phyloP scores from a whole-genome alignment of 495 filamentous ascomycete species.

The Aspergillus carlsbadensis region DNA sequence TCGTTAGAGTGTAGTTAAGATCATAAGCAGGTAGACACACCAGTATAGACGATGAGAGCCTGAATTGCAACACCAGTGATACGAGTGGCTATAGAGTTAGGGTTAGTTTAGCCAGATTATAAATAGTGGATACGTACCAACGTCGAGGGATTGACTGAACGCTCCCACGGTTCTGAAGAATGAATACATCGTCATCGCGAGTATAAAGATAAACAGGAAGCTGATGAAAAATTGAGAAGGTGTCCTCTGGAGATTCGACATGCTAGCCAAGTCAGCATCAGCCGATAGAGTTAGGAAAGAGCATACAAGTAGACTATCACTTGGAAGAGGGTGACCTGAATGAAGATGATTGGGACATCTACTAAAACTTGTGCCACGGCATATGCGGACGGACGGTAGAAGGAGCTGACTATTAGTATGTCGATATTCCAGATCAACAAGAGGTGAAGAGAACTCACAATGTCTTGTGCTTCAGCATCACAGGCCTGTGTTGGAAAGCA shows the following conservation, averaged over 20 bases:
- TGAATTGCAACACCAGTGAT: constrained; percentile 63
- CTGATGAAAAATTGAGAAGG: constrained; percentile 84
- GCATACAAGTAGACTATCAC: constrained; percentile 71
- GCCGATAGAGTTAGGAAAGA: not conserved
- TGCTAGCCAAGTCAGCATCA: constrained; percentile 33
- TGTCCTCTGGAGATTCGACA: constrained; percentile 61
- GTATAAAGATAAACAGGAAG: constrained; percentile 55
- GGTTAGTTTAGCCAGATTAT: not conserved
- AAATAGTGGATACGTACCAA: constrained; percentile 29
- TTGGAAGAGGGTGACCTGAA: constrained; percentile 70
- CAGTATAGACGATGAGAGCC: constrained; percentile 72
- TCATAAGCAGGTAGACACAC: constrained; percentile 13
- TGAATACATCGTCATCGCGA: constrained; percentile 76
- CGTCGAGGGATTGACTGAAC: constrained; percentile 60
- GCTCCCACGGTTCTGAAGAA: constrained; percentile 77
- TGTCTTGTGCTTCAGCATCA: constrained; percentile 79
- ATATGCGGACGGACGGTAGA: constrained; percentile 79
- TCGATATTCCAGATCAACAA: too few relatives aligned
- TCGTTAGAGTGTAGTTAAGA: not conserved
- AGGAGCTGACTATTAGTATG: constrained; percentile 47
- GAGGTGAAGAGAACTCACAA: constrained; percentile 39
- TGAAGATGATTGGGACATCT: constrained; percentile 69
- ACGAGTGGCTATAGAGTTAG: constrained; percentile 48
- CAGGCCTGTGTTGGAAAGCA: constrained; percentile 67
- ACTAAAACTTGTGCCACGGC: constrained; percentile 74